These are phyloP conservation scores for Cercospora sojina DNA, from an alignment of 2,329 filamentous ascomycete species.

Conservation along the genomic window DNA sequence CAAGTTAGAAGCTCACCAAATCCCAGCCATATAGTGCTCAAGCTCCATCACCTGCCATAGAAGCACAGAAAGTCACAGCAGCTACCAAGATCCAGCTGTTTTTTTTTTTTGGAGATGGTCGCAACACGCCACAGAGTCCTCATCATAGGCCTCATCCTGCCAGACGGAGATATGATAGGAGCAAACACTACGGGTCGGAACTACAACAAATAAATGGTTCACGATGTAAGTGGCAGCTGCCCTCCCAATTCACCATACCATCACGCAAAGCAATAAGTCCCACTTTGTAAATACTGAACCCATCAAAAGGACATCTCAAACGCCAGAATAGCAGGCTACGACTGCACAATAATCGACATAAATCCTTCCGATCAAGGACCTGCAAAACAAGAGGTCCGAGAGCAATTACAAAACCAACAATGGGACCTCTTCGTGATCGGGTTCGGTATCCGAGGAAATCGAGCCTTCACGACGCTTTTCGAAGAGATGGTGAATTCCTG, in stretches of 20 bases:
- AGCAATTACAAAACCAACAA: slow-evolving; percentile 2
- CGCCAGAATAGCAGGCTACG: slow-evolving; percentile 18
- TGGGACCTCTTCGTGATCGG: slow-evolving; percentile 23
- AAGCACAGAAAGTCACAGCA: neutral
- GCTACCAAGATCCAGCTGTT: neutral
- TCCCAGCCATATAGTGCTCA: neutral
- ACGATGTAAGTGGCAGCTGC: neutral
- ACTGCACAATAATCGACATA: slow-evolving; percentile 17
- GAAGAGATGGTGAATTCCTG: slow-evolving; percentile 21
- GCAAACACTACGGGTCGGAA: neutral
- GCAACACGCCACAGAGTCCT: neutral
- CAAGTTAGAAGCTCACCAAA: neutral
- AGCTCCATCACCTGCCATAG: neutral
- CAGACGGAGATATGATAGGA: neutral
- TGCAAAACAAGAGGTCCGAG: slow-evolving; percentile 6
- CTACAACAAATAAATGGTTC: neutral
- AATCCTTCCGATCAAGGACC: slow-evolving; percentile 8
- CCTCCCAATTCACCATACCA: neutral
- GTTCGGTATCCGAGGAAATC: slow-evolving; percentile 18
- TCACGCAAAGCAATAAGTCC: neutral
- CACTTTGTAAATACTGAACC: neutral
- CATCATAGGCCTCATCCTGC: neutral
- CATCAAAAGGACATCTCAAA: neutral
- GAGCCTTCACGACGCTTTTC: slow-evolving; percentile 22
- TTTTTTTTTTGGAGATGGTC: neutral